These are phyloP conservation scores for Casuarina equisetifolia DNA, from an alignment of 306 rosid genomes.

Conservation along the genomic window DNA sequence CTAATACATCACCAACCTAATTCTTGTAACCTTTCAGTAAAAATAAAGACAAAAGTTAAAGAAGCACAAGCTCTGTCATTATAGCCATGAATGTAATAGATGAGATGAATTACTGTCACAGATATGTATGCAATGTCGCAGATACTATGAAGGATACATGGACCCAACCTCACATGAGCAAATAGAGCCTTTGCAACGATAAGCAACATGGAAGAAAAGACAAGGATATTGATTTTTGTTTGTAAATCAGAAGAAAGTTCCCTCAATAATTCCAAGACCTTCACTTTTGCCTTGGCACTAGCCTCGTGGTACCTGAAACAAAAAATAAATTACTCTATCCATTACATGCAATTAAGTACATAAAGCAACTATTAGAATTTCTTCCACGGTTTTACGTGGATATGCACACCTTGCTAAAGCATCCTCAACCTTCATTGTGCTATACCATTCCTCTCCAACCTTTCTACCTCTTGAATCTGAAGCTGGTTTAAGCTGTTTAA, in stretches of 20 bases:
- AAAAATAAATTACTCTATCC: background rate
- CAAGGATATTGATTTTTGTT: constrained; percentile 68
- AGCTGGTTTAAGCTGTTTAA: constrained; percentile 82
- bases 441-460: constrained; percentile 97
- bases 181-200: constrained; percentile 89
- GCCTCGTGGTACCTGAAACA: constrained; percentile 82
- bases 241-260: constrained; percentile 80
- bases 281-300: constrained; percentile 64
- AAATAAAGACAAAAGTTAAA: background rate
- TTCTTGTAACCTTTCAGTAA: background rate
- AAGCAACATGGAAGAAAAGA: constrained; percentile 84
- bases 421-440: constrained; percentile 76
- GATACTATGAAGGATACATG: constrained; percentile 31
- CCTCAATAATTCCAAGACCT: constrained; percentile 76
- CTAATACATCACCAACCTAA: background rate
- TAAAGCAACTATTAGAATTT: background rate
- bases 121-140: constrained; percentile 29
- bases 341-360: constrained; percentile 14
- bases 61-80: constrained; percentile 11
- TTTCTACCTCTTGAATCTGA: constrained; percentile 89
- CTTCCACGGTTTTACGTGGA: constrained; percentile 2
- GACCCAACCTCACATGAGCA: constrained; percentile 86
- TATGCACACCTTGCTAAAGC: constrained; percentile 70
- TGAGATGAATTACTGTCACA: constrained; percentile 4
- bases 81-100: constrained; percentile 20